A percentile compares a stretch with the other conserved stretches of the same genome.
Conservation (phyloP, 2,329 filamentous ascomycete species). For the Penicillium olsonii region DNA sequence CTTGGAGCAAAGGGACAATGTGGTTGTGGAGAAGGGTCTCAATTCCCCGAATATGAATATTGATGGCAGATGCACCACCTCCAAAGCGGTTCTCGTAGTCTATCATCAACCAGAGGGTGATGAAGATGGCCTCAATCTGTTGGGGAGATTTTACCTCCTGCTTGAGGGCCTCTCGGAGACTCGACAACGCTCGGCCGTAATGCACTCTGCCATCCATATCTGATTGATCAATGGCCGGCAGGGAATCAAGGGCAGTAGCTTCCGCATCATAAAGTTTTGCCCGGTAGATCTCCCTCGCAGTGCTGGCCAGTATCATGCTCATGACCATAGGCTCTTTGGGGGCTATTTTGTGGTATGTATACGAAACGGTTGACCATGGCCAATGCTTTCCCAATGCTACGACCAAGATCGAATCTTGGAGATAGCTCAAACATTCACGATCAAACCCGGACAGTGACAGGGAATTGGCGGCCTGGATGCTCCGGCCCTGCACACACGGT, state of each 20-base stretch:
- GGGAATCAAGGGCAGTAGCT: background rate
- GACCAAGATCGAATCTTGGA: slow-evolving; percentile 28
- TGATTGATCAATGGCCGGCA: slow-evolving; percentile 10
- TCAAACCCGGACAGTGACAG: slow-evolving; percentile 23
- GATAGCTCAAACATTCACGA: slow-evolving; percentile 26
- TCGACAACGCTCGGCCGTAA: slow-evolving; percentile 27
- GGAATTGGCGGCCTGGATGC: slow-evolving; percentile 26
- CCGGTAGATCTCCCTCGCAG: slow-evolving; percentile 26
- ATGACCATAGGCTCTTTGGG: slow-evolving; percentile 31
- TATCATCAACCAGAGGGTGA: slow-evolving; percentile 32
- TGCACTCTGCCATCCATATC: slow-evolving; percentile 25
- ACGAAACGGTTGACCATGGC: slow-evolving; percentile 30
- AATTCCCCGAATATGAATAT: slow-evolving; percentile 28
- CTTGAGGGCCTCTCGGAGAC: slow-evolving; percentile 25
- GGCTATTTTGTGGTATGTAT: slow-evolving; percentile 29
- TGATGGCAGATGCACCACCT: slow-evolving; percentile 25
- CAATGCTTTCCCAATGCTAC: slow-evolving; percentile 30
- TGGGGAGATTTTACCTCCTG: slow-evolving; percentile 25
- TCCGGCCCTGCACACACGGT: background rate
- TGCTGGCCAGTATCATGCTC: slow-evolving; percentile 30
- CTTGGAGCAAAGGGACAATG: slow-evolving; percentile 24
- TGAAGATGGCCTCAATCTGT: slow-evolving; percentile 29
- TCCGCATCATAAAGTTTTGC: slow-evolving; percentile 20
- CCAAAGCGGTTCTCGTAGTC: slow-evolving; percentile 31
- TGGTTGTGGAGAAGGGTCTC: slow-evolving; percentile 25